Evolutionary conservation across 1,284 basidiomycete species (phyloP).

Genomic region (Singerocomus inundabilis): DNA sequence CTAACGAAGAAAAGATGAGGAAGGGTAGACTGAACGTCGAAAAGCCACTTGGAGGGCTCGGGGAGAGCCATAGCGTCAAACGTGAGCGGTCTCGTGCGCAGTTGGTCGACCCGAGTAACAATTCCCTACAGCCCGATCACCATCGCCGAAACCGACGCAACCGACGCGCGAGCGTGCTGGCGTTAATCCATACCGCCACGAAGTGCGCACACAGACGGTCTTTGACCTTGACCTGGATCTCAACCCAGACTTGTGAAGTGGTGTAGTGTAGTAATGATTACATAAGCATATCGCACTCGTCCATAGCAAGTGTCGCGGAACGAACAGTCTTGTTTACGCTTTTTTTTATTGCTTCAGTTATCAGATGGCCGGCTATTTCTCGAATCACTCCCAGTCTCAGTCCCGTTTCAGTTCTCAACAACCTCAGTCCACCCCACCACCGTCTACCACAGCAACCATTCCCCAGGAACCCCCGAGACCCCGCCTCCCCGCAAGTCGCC

Average conservation of each 20-base stretch:
- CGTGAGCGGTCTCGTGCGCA: constrained; percentile 44
- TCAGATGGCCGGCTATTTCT: constrained; percentile 64
- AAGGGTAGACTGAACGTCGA: constrained; percentile 73
- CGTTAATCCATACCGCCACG: constrained; percentile 66
- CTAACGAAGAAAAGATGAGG: constrained; percentile 85
- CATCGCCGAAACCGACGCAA: constrained; percentile 52
- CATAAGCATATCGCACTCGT: constrained; percentile 20
- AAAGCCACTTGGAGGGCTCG: constrained; percentile 68
- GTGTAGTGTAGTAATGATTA: constrained; percentile 19
- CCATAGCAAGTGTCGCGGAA: constrained; percentile 5
- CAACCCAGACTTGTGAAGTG: constrained; percentile 65
- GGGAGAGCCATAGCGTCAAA: constrained; percentile 76
- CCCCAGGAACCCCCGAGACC: constrained; percentile 36
- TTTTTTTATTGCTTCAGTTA: constrained; percentile 31
- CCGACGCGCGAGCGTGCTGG: constrained; percentile 49
- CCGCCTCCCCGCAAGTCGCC: constrained; percentile 59
- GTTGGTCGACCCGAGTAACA: neutral
- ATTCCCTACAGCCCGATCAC: constrained; percentile 39
- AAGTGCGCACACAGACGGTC: constrained; percentile 56
- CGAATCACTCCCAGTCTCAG: constrained; percentile 74
- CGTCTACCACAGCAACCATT: constrained; percentile 30
- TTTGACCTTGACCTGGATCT: constrained; percentile 78
- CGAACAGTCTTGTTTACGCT: neutral
- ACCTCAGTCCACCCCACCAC: constrained; percentile 52
- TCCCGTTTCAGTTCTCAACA: constrained; percentile 57